Conservation (phyloP, 129 eudicot genomes). For the Flaveria trinervia region DNA sequence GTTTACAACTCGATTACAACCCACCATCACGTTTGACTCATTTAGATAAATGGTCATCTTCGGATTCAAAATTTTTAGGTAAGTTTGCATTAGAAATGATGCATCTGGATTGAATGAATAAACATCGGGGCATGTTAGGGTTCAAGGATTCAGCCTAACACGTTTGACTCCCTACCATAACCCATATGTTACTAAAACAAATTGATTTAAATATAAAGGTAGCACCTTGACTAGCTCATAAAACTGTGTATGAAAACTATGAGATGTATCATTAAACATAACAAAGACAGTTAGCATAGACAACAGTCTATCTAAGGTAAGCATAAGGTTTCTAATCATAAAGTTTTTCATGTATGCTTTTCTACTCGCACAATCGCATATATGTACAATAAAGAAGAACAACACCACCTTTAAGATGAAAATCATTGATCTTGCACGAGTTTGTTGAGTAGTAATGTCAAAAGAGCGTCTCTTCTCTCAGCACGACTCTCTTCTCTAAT, state of each 20-base stretch:
- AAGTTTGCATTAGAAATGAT: background rate
- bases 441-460: constrained; percentile 64
- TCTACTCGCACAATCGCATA: constrained; percentile 12
- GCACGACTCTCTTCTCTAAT: constrained; percentile 69
- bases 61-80: background rate
- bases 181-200: constrained; percentile 3
- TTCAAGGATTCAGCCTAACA: background rate
- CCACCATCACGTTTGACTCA: background rate
- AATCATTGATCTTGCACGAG: constrained; percentile 51
- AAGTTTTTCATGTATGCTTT: constrained; percentile 20
- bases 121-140: background rate
- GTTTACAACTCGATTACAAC: background rate
- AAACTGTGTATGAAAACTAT: constrained; percentile 3
- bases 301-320: constrained; percentile 14
- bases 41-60: background rate
- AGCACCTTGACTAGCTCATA: constrained; percentile 1
- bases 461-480: constrained; percentile 73
- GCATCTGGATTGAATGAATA: background rate
- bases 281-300: constrained; percentile 29
- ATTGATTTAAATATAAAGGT: background rate
- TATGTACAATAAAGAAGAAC: constrained; percentile 30
- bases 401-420: constrained; percentile 21
- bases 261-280: constrained; percentile 13
- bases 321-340: constrained; percentile 18
- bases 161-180: background rate